Percentiles rank a stretch among this genome's conserved stretches.
phyloP scores from a whole-genome alignment of 2,329 filamentous ascomycete genomes.

The Orbilia oligospora region DNA sequence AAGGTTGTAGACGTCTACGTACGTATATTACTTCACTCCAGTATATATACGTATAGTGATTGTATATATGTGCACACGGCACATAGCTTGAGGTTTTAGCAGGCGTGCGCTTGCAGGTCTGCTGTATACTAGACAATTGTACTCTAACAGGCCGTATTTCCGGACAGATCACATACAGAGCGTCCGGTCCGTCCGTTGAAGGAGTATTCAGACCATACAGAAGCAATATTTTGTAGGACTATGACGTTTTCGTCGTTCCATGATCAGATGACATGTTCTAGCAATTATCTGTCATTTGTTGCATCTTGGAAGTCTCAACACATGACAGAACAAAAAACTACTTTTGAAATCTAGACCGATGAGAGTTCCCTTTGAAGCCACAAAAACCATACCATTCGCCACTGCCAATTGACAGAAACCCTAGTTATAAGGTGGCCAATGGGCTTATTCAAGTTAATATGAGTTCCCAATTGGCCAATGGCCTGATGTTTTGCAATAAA shows the following conservation, averaged over 20 bases:
- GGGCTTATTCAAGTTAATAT: neutral
- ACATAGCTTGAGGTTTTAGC: neutral
- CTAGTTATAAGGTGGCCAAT: neutral
- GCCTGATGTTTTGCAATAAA: neutral
- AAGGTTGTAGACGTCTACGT: slow-evolving; percentile 20
- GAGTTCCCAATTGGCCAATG: slow-evolving; percentile 16
- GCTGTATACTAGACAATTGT: neutral
- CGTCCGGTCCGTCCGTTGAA: slow-evolving; percentile 12
- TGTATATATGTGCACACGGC: neutral
- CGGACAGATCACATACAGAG: slow-evolving; percentile 28
- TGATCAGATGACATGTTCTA: slow-evolving; percentile 23
- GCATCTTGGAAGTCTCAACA: slow-evolving; percentile 25
- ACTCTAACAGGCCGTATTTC: slow-evolving; percentile 1
- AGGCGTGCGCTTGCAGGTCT: neutral
- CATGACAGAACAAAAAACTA: neutral
- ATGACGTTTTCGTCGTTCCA: slow-evolving; percentile 4
- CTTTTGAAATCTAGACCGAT: neutral
- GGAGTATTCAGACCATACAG: neutral
- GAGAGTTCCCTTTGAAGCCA: slow-evolving; percentile 13
- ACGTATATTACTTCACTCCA: neutral
- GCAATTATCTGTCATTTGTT: slow-evolving; percentile 32
- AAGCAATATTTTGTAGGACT: slow-evolving; percentile 11
- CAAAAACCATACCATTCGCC: slow-evolving; percentile 23
- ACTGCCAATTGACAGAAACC: neutral
- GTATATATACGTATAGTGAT: too few relatives aligned